Base-by-base conservation (phyloP, 2,329 filamentous ascomycete species). In the Pseudopithomyces maydicus region DNA sequence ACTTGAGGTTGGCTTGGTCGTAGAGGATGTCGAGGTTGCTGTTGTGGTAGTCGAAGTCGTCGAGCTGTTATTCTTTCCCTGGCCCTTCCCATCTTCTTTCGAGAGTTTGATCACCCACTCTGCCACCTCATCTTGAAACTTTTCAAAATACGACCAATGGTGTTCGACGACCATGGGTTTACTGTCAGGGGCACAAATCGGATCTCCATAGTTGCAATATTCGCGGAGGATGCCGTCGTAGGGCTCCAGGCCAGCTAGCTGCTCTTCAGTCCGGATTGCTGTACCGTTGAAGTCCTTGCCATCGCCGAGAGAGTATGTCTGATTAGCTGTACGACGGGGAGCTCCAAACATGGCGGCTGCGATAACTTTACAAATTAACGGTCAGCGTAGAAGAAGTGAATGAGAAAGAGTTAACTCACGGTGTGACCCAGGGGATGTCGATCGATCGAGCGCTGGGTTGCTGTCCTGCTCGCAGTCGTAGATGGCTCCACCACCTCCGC, bases 201-300 rank as follows among this genome's bases (percentile, higher is more conserved):
- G 85, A 59, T 88, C 86, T 5, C 82, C 67, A 15, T 80, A 75
- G 64, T 89, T 86, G 70, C 87, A 89, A 78, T 88, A 89, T 7
- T 84, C 85, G 73, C 86, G 78, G 52, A 88, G 82, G 1, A 83
- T 79, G 33, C 55, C 43, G 12, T 61, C 49, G 50, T 65, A 71
- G 19, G 56, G 50, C 17, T 60, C 58, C 1, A 69, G 60, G 10
- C 46, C 60, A 8, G 53, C 7, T 20, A 67, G 61, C 23, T 68
- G 65, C n/a, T 56, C 49, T 0, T 58, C 45, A 3, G 63, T 62
- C 42, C 69, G 69, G 1, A 65, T 60, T n/a, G 62, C 61, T 7
- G 11, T 57, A 42, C 69, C 67, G 23, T 70, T 62, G 52, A 53
- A 69, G 42, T 64, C 43, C 6, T 61, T 49, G 20, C 67, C 68